Evolutionary conservation across 192 early-diverging fungal genomes (phyloP).

Genomic region (Radiomyces spectabilis): DNA sequence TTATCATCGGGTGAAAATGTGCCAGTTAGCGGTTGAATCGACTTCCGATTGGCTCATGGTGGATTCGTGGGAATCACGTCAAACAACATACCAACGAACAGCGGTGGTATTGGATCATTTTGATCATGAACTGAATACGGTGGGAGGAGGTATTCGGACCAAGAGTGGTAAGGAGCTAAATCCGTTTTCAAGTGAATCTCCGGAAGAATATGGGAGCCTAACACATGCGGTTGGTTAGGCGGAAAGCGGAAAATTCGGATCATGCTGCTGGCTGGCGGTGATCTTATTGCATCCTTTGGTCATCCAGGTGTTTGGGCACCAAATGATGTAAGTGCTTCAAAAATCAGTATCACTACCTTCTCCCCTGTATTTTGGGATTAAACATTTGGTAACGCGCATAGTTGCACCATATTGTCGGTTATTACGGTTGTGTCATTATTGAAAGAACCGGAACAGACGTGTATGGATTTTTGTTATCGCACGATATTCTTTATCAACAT

Average conservation of each 20-base stretch:
- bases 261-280: conserved; percentile 92
- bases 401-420: conserved; percentile 80
- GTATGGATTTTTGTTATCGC: conserved; percentile 83
- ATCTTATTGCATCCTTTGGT: conserved; percentile 94
- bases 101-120: conserved; percentile 94
- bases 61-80: conserved; percentile 89
- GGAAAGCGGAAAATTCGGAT: conserved; percentile 61
- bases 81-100: conserved; percentile 76
- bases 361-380: no score
- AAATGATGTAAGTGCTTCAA: conserved; percentile 69
- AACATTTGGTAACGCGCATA: not conserved
- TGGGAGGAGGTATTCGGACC: conserved; percentile 58
- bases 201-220: not conserved
- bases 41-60: conserved; percentile 91
- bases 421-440: conserved; percentile 91
- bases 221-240: conserved; percentile 25
- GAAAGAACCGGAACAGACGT: conserved; percentile 94
- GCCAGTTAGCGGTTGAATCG: conserved; percentile 75
- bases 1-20: conserved; percentile 89
- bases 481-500: conserved; percentile 87
- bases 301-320: conserved; percentile 83
- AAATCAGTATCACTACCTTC: no score
- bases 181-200: not conserved
- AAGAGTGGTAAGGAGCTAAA: conserved; percentile 40
- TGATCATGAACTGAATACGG: conserved; percentile 76